phyloP scores from a whole-genome alignment of 2,329 filamentous ascomycete genomes.

The Daldinia sp. region DNA sequence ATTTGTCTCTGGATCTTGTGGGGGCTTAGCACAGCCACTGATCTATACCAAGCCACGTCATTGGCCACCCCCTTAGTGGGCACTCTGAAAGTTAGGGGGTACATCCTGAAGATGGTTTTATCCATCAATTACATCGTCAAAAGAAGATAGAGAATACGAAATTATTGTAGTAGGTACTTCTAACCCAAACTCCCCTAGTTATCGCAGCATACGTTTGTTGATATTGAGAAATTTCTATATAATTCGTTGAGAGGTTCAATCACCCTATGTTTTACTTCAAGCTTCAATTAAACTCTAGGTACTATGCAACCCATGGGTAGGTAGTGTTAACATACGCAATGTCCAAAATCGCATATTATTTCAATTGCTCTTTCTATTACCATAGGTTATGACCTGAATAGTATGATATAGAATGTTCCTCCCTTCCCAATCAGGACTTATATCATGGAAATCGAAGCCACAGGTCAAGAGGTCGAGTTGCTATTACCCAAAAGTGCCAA shows the following conservation, averaged over 20 bases:
- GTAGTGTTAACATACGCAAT: background rate
- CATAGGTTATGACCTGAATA: background rate
- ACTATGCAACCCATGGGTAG: no score
- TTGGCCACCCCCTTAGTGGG: conserved; percentile 20
- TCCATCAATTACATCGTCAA: background rate
- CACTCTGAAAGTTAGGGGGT: background rate
- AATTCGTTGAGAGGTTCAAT: no score
- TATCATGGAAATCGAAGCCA: background rate
- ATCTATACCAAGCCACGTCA: background rate
- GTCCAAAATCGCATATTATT: background rate
- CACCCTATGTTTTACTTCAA: background rate
- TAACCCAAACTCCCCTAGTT: no score
- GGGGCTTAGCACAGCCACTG: conserved; percentile 3
- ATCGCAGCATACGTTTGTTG: no score
- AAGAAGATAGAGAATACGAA: background rate
- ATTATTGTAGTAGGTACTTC: background rate
- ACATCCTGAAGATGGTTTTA: background rate
- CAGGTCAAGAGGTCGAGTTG: background rate
- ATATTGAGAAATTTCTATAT: no score
- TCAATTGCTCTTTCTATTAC: background rate
- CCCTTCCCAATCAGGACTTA: background rate
- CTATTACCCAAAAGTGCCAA: background rate
- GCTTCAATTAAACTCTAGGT: background rate
- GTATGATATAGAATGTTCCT: background rate
- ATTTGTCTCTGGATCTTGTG: background rate